phyloP scores from a whole-genome alignment of 2,329 filamentous ascomycete species.

The Hirsutella thompsonii region DNA sequence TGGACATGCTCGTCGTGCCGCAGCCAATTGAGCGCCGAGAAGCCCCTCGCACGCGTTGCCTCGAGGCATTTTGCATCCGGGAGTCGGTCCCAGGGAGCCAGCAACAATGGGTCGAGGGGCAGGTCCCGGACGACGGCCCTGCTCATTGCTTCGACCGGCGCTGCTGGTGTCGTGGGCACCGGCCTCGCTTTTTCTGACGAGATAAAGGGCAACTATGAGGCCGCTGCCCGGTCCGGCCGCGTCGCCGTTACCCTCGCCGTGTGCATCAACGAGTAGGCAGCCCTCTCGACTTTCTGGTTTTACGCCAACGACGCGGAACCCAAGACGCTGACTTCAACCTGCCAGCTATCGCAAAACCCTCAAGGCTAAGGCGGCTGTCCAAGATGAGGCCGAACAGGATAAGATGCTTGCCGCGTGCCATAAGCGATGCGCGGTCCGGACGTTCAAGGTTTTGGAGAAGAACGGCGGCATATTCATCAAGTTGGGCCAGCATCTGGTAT shows the following conservation, averaged over 20 bases:
- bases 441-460: slow-evolving; percentile 76
- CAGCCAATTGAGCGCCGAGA: slow-evolving; percentile 22
- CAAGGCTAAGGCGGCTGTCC: slow-evolving; percentile 49
- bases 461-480: slow-evolving; percentile 99
- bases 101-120: slow-evolving; percentile 8
- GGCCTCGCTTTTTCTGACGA: slow-evolving; percentile 49
- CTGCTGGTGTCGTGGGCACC: slow-evolving; percentile 33
- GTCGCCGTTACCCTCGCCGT: slow-evolving; percentile 63
- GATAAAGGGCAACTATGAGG: slow-evolving; percentile 63
- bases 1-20: slow-evolving; percentile 36
- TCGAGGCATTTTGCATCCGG: slow-evolving; percentile 18
- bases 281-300: neutral
- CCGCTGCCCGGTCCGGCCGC: slow-evolving; percentile 63
- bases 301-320: no score
- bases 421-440: slow-evolving; percentile 81
- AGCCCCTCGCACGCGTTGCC: slow-evolving; percentile 12
- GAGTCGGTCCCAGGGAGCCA: slow-evolving; percentile 10
- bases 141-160: slow-evolving; percentile 37
- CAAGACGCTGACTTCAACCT: neutral
- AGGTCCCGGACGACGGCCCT: slow-evolving; percentile 20
- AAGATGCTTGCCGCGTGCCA: slow-evolving; percentile 71
- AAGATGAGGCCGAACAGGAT: slow-evolving; percentile 52
- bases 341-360: slow-evolving; percentile 75
- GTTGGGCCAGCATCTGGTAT: slow-evolving; percentile 78
- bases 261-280: slow-evolving; percentile 72